These are phyloP conservation scores for Viridothelium virens DNA, from an alignment of 495 filamentous ascomycete genomes.

Conservation along the genomic window DNA sequence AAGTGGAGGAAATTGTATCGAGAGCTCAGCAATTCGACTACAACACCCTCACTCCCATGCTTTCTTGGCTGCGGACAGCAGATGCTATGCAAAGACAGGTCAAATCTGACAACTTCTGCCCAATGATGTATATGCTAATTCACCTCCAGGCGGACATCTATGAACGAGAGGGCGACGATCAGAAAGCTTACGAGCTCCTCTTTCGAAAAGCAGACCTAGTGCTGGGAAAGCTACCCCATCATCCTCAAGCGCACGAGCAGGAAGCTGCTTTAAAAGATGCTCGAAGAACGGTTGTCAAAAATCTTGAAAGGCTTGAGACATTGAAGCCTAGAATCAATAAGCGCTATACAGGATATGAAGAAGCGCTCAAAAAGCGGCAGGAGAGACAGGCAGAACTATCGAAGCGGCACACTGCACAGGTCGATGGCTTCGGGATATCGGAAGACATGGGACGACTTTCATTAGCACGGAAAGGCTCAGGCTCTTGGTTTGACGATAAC, in stretches of 20 bases:
- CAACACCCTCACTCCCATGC: constrained; percentile 61
- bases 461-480: neutral
- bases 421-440: neutral
- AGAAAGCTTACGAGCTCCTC: constrained; percentile 79
- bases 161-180: constrained; percentile 72
- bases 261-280: constrained; percentile 43
- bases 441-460: constrained; percentile 6
- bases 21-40: constrained; percentile 72
- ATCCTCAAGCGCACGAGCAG: constrained; percentile 44
- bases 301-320: constrained; percentile 52
- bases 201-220: constrained; percentile 70
- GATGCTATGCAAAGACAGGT: constrained; percentile 75
- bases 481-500: constrained; percentile 13
- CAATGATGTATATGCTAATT: constrained; percentile 1
- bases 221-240: constrained; percentile 34
- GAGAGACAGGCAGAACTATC: constrained; percentile 21
- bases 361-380: constrained; percentile 41
- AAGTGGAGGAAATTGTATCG: constrained; percentile 60
- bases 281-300: constrained; percentile 46
- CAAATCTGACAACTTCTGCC: constrained; percentile 16
- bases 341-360: constrained; percentile 53
- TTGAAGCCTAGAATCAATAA: constrained; percentile 61
- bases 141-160: constrained; percentile 61
- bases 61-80: constrained; percentile 76
- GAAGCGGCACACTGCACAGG: constrained; percentile 23